These are phyloP conservation scores for Anisodus tanguticus DNA, from an alignment of 257 asterid genomes.

Conservation along the genomic window DNA sequence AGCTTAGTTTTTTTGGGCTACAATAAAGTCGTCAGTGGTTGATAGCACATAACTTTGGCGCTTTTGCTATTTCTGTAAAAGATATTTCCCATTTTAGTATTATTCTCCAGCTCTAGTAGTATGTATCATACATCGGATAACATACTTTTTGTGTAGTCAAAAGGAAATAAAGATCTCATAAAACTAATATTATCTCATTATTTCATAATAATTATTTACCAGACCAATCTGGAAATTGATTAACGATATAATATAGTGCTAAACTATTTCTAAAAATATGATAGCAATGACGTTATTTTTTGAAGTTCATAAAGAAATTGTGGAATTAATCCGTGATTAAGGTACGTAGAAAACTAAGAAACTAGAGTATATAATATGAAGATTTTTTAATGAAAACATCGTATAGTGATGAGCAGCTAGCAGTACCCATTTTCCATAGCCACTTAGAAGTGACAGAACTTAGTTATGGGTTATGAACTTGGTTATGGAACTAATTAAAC, in stretches of 20 bases:
- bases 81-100: neutral
- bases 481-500: neutral
- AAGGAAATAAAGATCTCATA: neutral
- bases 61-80: neutral
- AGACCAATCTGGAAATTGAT: neutral
- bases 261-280: neutral
- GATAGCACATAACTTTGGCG: neutral
- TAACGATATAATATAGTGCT: neutral
- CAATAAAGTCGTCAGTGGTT: neutral
- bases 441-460: neutral
- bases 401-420: neutral
- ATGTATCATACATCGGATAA: neutral
- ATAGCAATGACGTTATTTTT: neutral
- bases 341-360: neutral
- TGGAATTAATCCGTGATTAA: neutral
- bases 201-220: neutral
- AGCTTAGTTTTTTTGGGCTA: neutral
- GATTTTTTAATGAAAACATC: neutral
- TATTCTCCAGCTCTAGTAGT: conserved; percentile 5
- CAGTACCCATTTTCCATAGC: neutral
- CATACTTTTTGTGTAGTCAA: neutral
- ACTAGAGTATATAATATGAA: neutral
- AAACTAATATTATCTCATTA: neutral
- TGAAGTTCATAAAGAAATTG: neutral
- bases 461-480: neutral